Conservation (phyloP, 192 early-diverging fungal genomes). For the Dispira parvispora region DNA sequence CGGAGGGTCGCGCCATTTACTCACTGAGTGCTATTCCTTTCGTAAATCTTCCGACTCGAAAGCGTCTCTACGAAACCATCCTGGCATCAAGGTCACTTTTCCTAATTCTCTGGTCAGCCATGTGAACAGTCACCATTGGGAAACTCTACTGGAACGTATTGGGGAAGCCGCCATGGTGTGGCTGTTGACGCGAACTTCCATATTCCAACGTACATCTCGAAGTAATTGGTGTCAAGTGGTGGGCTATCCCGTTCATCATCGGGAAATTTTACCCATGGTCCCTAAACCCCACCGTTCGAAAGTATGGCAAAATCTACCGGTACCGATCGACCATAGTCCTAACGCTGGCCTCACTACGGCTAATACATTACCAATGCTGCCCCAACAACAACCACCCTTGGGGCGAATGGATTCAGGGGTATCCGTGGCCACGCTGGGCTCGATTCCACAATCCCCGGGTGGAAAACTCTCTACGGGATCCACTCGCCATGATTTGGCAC, state of each 20-base stretch:
- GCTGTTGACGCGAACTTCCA: background rate
- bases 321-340: background rate
- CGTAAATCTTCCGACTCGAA: background rate
- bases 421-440: background rate
- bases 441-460: background rate
- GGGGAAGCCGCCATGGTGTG: slow-evolving; percentile 6
- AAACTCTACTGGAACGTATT: background rate
- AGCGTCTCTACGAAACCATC: background rate
- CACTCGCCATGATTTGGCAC: background rate
- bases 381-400: background rate
- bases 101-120: slow-evolving; percentile 9
- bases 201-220: background rate
- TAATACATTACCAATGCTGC: background rate
- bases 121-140: slow-evolving; percentile 4
- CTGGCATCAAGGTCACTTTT: background rate
- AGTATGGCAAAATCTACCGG: background rate
- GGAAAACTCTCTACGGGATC: background rate
- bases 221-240: background rate
- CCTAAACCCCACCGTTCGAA: background rate
- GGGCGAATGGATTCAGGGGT: background rate
- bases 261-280: background rate
- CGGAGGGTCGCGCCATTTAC: background rate
- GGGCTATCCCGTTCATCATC: background rate
- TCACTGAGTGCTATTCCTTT: background rate
- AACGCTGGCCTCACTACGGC: background rate